Evolutionary conservation across 495 filamentous ascomycete genomes (phyloP).

Genomic region (Friedmanniomyces simplex): DNA sequence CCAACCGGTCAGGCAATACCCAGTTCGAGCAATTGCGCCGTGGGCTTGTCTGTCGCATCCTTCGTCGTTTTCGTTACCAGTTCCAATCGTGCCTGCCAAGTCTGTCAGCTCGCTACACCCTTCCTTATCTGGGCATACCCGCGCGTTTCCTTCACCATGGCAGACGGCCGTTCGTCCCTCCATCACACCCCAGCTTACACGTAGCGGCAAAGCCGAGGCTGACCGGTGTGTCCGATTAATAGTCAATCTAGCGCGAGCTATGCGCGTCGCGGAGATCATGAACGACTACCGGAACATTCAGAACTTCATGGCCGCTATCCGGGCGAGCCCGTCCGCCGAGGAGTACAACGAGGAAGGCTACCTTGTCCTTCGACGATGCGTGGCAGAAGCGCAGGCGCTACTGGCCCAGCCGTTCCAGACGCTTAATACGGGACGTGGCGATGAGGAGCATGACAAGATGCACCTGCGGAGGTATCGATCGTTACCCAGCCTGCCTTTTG

Average conservation of each 20-base stretch:
- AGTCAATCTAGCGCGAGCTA: conserved; percentile 79
- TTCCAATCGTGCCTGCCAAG: neutral
- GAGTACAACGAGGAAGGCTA: conserved; percentile 75
- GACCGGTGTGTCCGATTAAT: neutral
- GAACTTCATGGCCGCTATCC: conserved; percentile 63
- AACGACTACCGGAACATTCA: conserved; percentile 77
- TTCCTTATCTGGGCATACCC: conserved; percentile 12
- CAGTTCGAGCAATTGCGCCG: conserved; percentile 1
- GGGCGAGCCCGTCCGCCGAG: conserved; percentile 47
- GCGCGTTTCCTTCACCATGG: conserved; percentile 36
- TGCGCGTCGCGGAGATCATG: conserved; percentile 74
- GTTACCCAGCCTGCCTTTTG: neutral
- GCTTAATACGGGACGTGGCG: conserved; percentile 41
- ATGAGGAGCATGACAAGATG: conserved; percentile 59
- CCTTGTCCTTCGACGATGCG: conserved; percentile 62
- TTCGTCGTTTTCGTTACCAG: conserved; percentile 4
- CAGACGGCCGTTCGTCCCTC: conserved; percentile 49
- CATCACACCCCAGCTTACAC: conserved; percentile 5
- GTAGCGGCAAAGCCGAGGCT: neutral
- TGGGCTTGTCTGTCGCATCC: neutral
- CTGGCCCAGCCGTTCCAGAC: conserved; percentile 57
- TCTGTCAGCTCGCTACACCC: conserved; percentile 4
- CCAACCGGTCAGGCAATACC: neutral
- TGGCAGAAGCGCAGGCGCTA: conserved; percentile 62
- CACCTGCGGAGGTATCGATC: conserved; percentile 62